Conservation (phyloP, 2,329 filamentous ascomycete species). For the Colletotrichum coccodes region DNA sequence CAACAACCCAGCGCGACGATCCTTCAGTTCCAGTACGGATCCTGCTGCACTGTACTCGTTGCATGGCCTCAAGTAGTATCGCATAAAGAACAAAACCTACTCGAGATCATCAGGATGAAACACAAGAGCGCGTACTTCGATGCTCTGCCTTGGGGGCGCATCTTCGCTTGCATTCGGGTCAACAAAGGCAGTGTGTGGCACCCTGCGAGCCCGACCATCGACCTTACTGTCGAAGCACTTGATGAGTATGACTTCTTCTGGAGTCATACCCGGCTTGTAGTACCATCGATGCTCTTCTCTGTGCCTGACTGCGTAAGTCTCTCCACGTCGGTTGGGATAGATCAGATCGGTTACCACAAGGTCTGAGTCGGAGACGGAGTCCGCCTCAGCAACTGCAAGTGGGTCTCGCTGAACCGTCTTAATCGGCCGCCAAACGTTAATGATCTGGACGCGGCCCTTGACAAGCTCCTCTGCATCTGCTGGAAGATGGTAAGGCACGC, state of each 20-base stretch:
- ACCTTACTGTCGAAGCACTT: constrained; percentile 70
- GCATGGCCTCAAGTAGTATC: no score
- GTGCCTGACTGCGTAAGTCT: constrained; percentile 58
- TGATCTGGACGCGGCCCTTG: constrained; percentile 59
- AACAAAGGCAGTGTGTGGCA: constrained; percentile 66
- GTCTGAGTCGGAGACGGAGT: constrained; percentile 59
- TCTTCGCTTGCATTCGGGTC: constrained; percentile 52
- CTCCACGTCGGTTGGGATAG: constrained; percentile 60
- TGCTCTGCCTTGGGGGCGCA: constrained; percentile 65
- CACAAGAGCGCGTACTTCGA: constrained; percentile 65
- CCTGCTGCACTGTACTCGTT: no score
- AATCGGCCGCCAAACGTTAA: constrained; percentile 65
- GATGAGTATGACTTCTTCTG: constrained; percentile 66
- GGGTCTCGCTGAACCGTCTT: constrained; percentile 63
- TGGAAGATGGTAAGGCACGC: constrained; percentile 56
- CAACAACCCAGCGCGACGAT: no score
- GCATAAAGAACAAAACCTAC: background rate
- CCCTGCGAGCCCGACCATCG: constrained; percentile 61
- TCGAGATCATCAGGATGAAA: constrained; percentile 54
- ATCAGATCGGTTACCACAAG: constrained; percentile 60
- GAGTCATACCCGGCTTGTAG: constrained; percentile 61
- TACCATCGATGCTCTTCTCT: constrained; percentile 59
- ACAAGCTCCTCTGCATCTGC: constrained; percentile 55
- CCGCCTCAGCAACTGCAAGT: constrained; percentile 62
- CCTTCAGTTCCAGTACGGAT: no score